Base-by-base conservation (phyloP, 768 basidiomycete genomes). In the Pisolithus orientalis region DNA sequence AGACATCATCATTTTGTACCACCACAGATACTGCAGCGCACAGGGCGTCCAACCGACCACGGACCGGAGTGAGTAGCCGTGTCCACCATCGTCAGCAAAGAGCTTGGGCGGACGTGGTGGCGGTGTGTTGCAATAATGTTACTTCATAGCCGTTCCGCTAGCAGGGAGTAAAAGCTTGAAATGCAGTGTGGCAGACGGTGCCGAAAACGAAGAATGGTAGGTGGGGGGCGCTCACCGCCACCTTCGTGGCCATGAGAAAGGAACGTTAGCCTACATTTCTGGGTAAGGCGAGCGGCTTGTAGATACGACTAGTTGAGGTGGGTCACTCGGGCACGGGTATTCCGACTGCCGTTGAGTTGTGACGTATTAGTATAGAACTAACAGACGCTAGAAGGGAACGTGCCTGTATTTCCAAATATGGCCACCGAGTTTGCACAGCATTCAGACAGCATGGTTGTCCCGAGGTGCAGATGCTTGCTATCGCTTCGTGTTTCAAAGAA, bases 1-100 rank as follows among this genome's bases (percentile, higher is more conserved):
- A 53, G 28, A 51, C 66, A 68, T 65, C 57, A 56, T 69, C 63
- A 61, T 70, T 68, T 67, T 68, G 67, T 68, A 68, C 66, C 58
- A 59, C 57, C 55, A 44, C 53, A 55, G 39, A 57, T 28, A 53
- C 44, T 32, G 53, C 37, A 63, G 59, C 49, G 56, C 59, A 56
- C 47, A 56, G 49, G 57, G 32, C 17, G 31, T 27, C 28, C 34
- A 58, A 44, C 51, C 58, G 57, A 50, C 50, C 55, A 65, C 59
- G 53, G 68, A 57, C 54, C 68, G 67, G 67, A 52, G 49, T 38
- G 31, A 69, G 57, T 68, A 69, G 63, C 67, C 67, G 67, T 68
- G 46, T 38, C 42, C 55, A 54, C 58, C 60, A 57, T 57, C 31
- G 49, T 48, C 50, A 60, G 53, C 38, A 60, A 47, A 57, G 49